A percentile compares a stretch with the other conserved stretches of the same genome.
Conservation (phyloP, 1,284 basidiomycete species). For the Pseudozyma hubeiensis region DNA sequence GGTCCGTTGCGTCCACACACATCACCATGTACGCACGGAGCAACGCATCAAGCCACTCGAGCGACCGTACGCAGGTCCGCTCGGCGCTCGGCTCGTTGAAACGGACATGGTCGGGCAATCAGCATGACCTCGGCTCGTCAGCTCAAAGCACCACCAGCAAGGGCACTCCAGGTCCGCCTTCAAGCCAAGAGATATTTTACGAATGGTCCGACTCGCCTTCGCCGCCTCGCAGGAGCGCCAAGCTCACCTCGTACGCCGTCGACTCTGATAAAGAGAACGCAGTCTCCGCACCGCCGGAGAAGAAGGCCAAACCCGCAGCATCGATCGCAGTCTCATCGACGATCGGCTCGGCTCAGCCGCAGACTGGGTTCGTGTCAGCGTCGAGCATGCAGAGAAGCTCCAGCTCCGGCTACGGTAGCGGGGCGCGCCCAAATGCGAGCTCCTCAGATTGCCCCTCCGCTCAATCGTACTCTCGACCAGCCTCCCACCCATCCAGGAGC, state of each 20-base stretch:
- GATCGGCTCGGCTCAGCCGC: neutral
- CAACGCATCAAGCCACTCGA: constrained; percentile 13
- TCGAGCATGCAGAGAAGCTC: constrained; percentile 12
- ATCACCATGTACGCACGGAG: constrained; percentile 21
- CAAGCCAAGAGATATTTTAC: constrained; percentile 40
- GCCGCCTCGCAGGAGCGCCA: constrained; percentile 14
- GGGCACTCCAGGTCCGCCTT: constrained; percentile 2
- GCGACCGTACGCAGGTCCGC: constrained; percentile 27
- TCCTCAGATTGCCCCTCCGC: neutral
- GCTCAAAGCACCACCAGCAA: constrained; percentile 6
- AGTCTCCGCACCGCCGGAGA: constrained; percentile 12
- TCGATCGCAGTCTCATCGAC: constrained; percentile 1
- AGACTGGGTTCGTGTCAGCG: constrained; percentile 19
- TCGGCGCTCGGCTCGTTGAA: constrained; percentile 48
- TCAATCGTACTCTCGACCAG: neutral
- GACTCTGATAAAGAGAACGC: constrained; percentile 46
- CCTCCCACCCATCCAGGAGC: constrained; percentile 18
- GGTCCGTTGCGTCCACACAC: neutral
- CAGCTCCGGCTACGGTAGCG: constrained; percentile 7
- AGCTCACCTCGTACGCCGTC: neutral
- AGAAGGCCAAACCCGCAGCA: constrained; percentile 13
- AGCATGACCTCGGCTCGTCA: constrained; percentile 46
- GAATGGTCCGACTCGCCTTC: constrained; percentile 50
- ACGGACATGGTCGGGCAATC: constrained; percentile 53
- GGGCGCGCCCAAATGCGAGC: constrained; percentile 1